phyloP scores from a whole-genome alignment of 805 yeast genomes.

The Candida multigemmis region DNA sequence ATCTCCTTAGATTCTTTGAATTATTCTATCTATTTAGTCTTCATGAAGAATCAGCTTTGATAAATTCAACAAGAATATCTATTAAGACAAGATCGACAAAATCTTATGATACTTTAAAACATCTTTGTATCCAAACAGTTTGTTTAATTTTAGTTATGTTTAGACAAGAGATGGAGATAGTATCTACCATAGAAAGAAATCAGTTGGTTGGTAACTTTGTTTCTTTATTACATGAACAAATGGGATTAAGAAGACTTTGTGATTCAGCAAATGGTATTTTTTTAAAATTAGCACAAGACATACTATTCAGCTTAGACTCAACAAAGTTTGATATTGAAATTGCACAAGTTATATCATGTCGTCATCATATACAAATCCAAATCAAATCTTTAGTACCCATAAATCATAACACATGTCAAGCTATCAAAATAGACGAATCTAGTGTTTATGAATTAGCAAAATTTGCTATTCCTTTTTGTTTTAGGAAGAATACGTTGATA shows the following conservation, averaged over 20 bases:
- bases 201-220: constrained; percentile 38
- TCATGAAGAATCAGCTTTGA: constrained; percentile 42
- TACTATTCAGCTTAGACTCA: constrained; percentile 25
- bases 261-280: constrained; percentile 54
- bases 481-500: constrained; percentile 49
- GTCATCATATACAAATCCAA: constrained; percentile 59
- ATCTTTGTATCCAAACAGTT: too few species aligned
- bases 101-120: constrained; percentile 37
- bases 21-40: constrained; percentile 40
- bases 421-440: constrained; percentile 15
- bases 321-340: constrained; percentile 50
- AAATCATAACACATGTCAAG: constrained; percentile 47
- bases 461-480: constrained; percentile 47
- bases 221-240: constrained; percentile 57
- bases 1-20: constrained; percentile 23
- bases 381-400: constrained; percentile 53
- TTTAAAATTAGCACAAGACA: constrained; percentile 48
- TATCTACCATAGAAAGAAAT: too few species aligned
- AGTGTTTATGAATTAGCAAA: constrained; percentile 30
- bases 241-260: constrained; percentile 67
- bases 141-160: too few species aligned
- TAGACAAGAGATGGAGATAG: too few species aligned
- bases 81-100: constrained; percentile 32
- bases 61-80: constrained; percentile 28
- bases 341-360: constrained; percentile 70